Evolutionary conservation across 257 asterid species (phyloP).

Genomic region (Solanum pimpinellifolium): DNA sequence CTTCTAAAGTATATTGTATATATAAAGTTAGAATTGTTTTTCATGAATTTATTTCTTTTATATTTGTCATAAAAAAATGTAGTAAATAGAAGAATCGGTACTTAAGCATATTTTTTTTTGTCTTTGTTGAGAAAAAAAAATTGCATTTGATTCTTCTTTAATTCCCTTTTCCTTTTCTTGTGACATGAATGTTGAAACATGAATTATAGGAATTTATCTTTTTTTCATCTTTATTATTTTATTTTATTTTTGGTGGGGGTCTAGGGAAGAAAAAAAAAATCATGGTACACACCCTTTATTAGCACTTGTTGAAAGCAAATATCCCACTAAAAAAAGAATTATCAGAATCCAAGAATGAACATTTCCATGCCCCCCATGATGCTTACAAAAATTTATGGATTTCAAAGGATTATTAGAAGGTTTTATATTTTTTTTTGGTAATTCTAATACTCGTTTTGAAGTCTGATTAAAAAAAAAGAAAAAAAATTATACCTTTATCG

Average conservation of each 20-base stretch:
- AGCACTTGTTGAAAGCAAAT: conserved; percentile 14
- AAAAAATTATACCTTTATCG: not conserved
- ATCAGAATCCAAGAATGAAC: conserved; percentile 29
- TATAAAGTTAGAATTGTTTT: not conserved
- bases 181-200: not conserved
- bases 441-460: accelerated
- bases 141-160: not conserved
- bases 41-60: not conserved
- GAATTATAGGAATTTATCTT: not conserved
- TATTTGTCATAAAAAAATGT: not conserved
- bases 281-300: not conserved
- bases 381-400: conserved; percentile 17
- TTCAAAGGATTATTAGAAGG: conserved; percentile 13
- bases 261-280: not conserved
- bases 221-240: not conserved
- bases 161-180: not conserved
- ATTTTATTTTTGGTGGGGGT: not conserved
- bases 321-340: conserved; percentile 7
- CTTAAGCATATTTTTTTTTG: not conserved
- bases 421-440: not conserved
- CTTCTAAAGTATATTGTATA: not conserved
- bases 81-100: not conserved
- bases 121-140: not conserved
- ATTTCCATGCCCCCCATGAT: conserved; percentile 24
- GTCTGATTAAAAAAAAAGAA: not conserved